These are phyloP conservation scores for Hanseniaspora valbyensis DNA, from an alignment of 805 yeast species.

Conservation along the genomic window DNA sequence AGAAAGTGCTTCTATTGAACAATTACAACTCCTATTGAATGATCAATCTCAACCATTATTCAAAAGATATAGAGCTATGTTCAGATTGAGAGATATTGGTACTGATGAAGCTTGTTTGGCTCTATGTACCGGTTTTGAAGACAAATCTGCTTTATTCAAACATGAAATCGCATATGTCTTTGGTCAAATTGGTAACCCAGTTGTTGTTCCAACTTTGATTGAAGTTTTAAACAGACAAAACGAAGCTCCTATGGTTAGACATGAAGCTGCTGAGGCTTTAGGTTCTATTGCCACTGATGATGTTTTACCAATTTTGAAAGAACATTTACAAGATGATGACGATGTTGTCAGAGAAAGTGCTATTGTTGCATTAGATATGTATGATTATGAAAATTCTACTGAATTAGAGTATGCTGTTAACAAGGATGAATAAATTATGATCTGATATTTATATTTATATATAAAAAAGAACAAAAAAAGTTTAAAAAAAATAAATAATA, in stretches of 20 bases:
- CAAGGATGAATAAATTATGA: neutral
- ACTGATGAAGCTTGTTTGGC: conserved; percentile 88
- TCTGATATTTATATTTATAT: neutral
- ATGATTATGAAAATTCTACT: conserved; percentile 80
- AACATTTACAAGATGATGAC: conserved; percentile 69
- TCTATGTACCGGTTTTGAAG: conserved; percentile 78
- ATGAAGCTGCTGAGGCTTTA: conserved; percentile 97
- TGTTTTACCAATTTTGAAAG: conserved; percentile 75
- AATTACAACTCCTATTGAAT: conserved; percentile 57
- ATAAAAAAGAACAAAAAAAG: neutral
- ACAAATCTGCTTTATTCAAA: conserved; percentile 85
- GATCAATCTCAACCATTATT: conserved; percentile 71
- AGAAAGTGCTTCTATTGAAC: conserved; percentile 48
- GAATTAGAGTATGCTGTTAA: conserved; percentile 59
- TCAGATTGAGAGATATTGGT: conserved; percentile 89
- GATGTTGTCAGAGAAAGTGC: conserved; percentile 94
- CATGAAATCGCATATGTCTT: conserved; percentile 98
- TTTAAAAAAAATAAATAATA: too few relatives aligned
- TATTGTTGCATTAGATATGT: conserved; percentile 94
- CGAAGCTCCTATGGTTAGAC: conserved; percentile 98
- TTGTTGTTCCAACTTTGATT: conserved; percentile 75
- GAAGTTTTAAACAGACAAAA: conserved; percentile 62
- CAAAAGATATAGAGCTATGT: conserved; percentile 96
- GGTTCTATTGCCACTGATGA: conserved; percentile 96
- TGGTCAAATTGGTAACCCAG: conserved; percentile 93